Base-by-base conservation (phyloP, 768 basidiomycete genomes). In the Kwoniella newhampshirensis region DNA sequence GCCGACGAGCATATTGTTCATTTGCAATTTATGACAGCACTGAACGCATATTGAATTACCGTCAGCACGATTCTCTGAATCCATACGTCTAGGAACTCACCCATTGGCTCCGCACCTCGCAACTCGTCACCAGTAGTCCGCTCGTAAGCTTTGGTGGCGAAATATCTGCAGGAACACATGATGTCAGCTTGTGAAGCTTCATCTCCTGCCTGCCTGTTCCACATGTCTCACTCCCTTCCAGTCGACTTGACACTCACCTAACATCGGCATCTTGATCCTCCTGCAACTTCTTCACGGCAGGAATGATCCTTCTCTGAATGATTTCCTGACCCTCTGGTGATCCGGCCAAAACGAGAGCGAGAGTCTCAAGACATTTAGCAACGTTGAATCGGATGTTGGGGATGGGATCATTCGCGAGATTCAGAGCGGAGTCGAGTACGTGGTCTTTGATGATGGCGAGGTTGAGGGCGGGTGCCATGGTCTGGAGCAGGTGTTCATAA, bases 371-470 rank as follows among this genome's bases (percentile, higher is more conserved):
- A 25, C 89, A 87, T 77, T 97, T 98, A 23, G 93, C 88, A 26
- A 98, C 93, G 75, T 98, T 98, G 82, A 99, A 99, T 35, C 96
- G 89, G 76, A 99, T 98, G 78, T 99, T 99, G 51, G 96, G 96
- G 73, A 99, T 98, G 11, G 89, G 85, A 74, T 99, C 96, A 49
- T 81, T 81, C 15, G 89, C 86, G 42, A 99, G 84, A 57, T 85
- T 82, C 55, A 94, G 79, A 47, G 98, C 83, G 36, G 88, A 86
- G 21, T 86, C 85, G 60, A 97, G 84, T 67, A 98, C 87, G 2
- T 67, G 67, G 45, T 87, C 82, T 28, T 84, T 84, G 64, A 97
- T 83, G 64, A 91, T 90, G 45, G 91, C 85, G 61, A 89, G 77
- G 62, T 83, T 88, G 67, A 99, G 80, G 13, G 90, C 88, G 0